A percentile compares a stretch with the other conserved stretches of the same genome.
Evolutionary conservation across 2,329 filamentous ascomycete species (phyloP).

Genomic region (Lachnellula arida): DNA sequence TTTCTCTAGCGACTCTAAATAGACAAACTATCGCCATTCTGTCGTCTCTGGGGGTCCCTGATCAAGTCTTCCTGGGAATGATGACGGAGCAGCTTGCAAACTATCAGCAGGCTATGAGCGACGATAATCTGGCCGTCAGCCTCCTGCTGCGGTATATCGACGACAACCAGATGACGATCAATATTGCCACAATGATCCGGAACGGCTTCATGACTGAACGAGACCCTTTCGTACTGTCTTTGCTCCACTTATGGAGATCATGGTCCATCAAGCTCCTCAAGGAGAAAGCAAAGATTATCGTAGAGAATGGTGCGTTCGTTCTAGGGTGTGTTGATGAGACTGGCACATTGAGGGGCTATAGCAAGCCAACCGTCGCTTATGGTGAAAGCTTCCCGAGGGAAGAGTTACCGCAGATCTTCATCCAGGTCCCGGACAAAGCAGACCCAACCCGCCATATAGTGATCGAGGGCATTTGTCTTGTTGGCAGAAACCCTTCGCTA

Average conservation of each 20-base stretch:
- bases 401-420: slow-evolving; percentile 77
- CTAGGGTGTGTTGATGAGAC: slow-evolving; percentile 89
- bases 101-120: slow-evolving; percentile 65
- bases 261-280: slow-evolving; percentile 90
- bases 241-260: slow-evolving; percentile 78
- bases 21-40: slow-evolving; percentile 87
- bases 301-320: slow-evolving; percentile 81
- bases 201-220: slow-evolving; percentile 69
- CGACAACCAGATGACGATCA: slow-evolving; percentile 74
- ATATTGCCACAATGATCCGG: slow-evolving; percentile 69
- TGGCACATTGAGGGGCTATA: slow-evolving; percentile 66
- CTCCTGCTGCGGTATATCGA: slow-evolving; percentile 75
- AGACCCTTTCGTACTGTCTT: slow-evolving; percentile 78
- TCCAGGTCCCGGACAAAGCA: slow-evolving; percentile 66
- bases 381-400: slow-evolving; percentile 37
- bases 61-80: slow-evolving; percentile 61
- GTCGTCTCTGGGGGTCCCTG: slow-evolving; percentile 67
- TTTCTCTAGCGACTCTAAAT: slow-evolving; percentile 76
- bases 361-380: slow-evolving; percentile 36
- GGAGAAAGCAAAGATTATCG: slow-evolving; percentile 81
- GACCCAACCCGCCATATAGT: slow-evolving; percentile 52
- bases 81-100: slow-evolving; percentile 62
- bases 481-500: slow-evolving; percentile 89
- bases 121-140: slow-evolving; percentile 58
- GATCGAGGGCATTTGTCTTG: slow-evolving; percentile 71